Conservation (phyloP, 345 rosid genomes). For the Eucalyptus leucophloia region DNA sequence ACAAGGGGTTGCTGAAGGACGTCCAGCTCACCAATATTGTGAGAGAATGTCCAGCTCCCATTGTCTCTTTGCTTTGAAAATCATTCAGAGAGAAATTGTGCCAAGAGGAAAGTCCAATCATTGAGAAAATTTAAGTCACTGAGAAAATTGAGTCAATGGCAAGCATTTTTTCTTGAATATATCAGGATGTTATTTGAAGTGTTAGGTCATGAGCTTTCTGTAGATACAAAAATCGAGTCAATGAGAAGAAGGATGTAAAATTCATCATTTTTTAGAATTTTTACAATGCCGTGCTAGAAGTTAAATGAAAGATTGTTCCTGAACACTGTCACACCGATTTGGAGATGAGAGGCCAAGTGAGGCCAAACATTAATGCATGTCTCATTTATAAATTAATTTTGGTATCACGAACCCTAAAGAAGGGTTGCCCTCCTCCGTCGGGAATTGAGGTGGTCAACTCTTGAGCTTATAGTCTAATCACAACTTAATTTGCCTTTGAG, state of each 20-base stretch:
- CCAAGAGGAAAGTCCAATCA: slow-evolving; percentile 77
- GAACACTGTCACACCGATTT: too few species aligned
- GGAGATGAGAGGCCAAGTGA: too few species aligned
- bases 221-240: not conserved
- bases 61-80: slow-evolving; percentile 70
- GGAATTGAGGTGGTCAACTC: not conserved
- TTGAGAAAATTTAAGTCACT: slow-evolving; percentile 11
- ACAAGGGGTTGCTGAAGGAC: too few species aligned
- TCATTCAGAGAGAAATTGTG: not conserved
- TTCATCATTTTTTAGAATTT: not conserved
- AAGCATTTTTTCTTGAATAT: too few species aligned
- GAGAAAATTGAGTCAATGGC: not conserved
- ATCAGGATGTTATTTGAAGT: too few species aligned
- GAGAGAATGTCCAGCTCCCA: slow-evolving; percentile 91
- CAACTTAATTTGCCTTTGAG: not conserved
- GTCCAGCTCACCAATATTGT: slow-evolving; percentile 39
- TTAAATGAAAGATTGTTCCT: too few species aligned
- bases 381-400: too few species aligned
- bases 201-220: not conserved
- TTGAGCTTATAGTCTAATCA: not conserved
- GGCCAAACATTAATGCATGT: too few species aligned
- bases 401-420: too few species aligned
- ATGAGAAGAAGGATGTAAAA: not conserved
- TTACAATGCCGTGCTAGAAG: too few species aligned
- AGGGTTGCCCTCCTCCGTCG: not conserved